Evolutionary conservation across 2,329 filamentous ascomycete genomes (phyloP).

Genomic region (Leptographium radiaticola): DNA sequence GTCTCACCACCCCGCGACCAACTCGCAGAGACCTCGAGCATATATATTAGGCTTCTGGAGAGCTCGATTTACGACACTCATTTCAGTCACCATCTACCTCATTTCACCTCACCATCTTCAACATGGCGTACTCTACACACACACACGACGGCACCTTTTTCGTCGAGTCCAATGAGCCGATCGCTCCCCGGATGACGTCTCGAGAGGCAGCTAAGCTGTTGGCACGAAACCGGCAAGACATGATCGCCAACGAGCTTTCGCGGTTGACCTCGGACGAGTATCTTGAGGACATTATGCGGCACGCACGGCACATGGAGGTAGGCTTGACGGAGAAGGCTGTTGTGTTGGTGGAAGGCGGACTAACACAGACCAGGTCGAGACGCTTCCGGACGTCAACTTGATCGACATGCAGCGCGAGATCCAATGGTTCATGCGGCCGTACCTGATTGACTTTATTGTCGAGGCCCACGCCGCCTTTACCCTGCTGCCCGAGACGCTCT

Average conservation of each 20-base stretch:
- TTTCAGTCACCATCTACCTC: conserved; percentile 16
- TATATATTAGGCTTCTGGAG: conserved; percentile 28
- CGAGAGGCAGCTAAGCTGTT: conserved; percentile 68
- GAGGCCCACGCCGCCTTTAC: conserved; percentile 94
- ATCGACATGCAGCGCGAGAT: conserved; percentile 99
- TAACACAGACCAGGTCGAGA: conserved; percentile 48
- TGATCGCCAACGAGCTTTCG: conserved; percentile 80
- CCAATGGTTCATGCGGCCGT: conserved; percentile 98
- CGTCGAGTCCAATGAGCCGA: conserved; percentile 41
- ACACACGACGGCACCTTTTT: conserved; percentile 35
- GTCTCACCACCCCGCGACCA: background rate
- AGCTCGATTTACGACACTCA: conserved; percentile 28
- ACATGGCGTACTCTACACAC: conserved; percentile 18
- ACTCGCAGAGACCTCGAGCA: background rate
- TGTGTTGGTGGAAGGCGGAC: background rate
- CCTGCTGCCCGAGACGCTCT: conserved; percentile 85
- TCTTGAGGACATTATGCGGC: conserved; percentile 82
- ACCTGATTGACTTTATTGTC: conserved; percentile 93
- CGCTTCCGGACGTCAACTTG: conserved; percentile 86
- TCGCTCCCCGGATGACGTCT: conserved; percentile 45
- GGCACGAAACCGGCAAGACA: conserved; percentile 72
- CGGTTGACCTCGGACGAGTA: conserved; percentile 79
- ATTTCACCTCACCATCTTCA: conserved; percentile 4
- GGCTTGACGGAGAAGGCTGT: conserved; percentile 12
- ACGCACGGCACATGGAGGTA: conserved; percentile 93